These are phyloP conservation scores for Colletotrichum cuscutae DNA, from an alignment of 2,329 filamentous ascomycete species.

Conservation along the genomic window DNA sequence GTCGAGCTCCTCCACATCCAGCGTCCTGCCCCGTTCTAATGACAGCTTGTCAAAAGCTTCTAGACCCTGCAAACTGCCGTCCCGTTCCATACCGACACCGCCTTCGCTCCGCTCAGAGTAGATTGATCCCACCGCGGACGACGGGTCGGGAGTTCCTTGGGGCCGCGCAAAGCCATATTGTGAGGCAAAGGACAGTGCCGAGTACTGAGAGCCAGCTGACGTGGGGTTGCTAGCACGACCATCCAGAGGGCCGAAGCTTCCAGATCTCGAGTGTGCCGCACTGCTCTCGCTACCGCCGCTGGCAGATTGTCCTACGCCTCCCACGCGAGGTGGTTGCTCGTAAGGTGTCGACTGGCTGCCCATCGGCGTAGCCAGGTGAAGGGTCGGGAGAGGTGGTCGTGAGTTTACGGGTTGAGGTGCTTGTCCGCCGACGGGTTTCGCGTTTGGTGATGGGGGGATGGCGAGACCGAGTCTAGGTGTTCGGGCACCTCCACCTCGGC, in stretches of 20 bases:
- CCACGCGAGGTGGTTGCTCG: slow-evolving; percentile 66
- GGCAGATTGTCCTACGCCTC: slow-evolving; percentile 70
- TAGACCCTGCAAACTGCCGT: slow-evolving; percentile 81
- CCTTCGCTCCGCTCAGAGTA: slow-evolving; percentile 85
- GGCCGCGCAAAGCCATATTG: slow-evolving; percentile 75
- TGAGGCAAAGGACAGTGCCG: slow-evolving; percentile 81
- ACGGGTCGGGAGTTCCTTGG: slow-evolving; percentile 81
- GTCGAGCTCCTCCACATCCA: slow-evolving; percentile 94
- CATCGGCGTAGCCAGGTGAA: slow-evolving; percentile 90
- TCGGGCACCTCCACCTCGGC: slow-evolving; percentile 69
- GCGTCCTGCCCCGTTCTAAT: slow-evolving; percentile 81
- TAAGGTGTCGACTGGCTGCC: slow-evolving; percentile 80
- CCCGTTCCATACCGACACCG: slow-evolving; percentile 81
- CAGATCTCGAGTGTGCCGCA: slow-evolving; percentile 81
- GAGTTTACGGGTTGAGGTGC: slow-evolving; percentile 50
- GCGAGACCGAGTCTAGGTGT: slow-evolving; percentile 86
- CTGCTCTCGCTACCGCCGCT: slow-evolving; percentile 85
- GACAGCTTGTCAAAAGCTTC: slow-evolving; percentile 83
- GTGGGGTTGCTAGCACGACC: slow-evolving; percentile 83
- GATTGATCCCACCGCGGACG: slow-evolving; percentile 86
- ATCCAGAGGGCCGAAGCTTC: slow-evolving; percentile 83
- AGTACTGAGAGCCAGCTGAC: slow-evolving; percentile 89
- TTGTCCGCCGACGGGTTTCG: slow-evolving; percentile 75
- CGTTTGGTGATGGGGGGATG: slow-evolving; percentile 88
- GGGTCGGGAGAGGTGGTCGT: slow-evolving; percentile 77